Evolutionary conservation across 805 yeast genomes (phyloP).

Genomic region (Candida arabinofermentans): DNA sequence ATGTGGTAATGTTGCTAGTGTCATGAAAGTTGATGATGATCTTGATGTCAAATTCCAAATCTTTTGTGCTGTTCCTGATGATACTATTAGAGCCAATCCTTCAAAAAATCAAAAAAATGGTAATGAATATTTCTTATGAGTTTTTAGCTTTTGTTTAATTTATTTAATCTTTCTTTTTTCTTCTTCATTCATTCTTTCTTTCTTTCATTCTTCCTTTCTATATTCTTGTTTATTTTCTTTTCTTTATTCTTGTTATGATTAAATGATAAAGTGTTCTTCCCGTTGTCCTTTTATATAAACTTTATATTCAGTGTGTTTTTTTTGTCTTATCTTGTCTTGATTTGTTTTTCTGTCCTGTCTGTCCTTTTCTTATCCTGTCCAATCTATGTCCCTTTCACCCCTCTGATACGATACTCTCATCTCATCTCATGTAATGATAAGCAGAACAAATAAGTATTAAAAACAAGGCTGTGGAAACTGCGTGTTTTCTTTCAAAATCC

Average conservation of each 20-base stretch:
- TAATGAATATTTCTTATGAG: slow-evolving; percentile 35
- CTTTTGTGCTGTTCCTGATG: slow-evolving; percentile 94
- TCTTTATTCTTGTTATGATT: not conserved
- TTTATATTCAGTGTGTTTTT: too few relatives aligned
- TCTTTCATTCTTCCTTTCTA: not conserved
- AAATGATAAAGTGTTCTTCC: not conserved
- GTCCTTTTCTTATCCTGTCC: not conserved
- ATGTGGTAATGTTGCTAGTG: slow-evolving; percentile 98
- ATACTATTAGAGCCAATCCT: slow-evolving; percentile 38
- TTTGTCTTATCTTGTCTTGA: not conserved
- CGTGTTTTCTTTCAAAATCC: too few relatives aligned
- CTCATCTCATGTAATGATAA: too few relatives aligned
- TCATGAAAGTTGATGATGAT: slow-evolving; percentile 90
- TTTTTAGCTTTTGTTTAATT: slow-evolving; percentile 1
- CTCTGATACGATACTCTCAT: too few relatives aligned
- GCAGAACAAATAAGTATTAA: too few relatives aligned
- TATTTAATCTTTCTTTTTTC: not conserved
- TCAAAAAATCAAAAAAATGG: slow-evolving; percentile 33
- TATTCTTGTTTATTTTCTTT: not conserved
- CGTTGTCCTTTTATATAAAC: not conserved
- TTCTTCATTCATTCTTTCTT: slow-evolving; percentile 2
- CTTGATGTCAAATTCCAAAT: slow-evolving; percentile 87
- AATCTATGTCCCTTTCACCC: too few relatives aligned
- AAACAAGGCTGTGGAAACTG: too few relatives aligned
- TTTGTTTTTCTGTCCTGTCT: not conserved